phyloP scores from a whole-genome alignment of 192 early-diverging fungal genomes.

The Coemansia interrupta region DNA sequence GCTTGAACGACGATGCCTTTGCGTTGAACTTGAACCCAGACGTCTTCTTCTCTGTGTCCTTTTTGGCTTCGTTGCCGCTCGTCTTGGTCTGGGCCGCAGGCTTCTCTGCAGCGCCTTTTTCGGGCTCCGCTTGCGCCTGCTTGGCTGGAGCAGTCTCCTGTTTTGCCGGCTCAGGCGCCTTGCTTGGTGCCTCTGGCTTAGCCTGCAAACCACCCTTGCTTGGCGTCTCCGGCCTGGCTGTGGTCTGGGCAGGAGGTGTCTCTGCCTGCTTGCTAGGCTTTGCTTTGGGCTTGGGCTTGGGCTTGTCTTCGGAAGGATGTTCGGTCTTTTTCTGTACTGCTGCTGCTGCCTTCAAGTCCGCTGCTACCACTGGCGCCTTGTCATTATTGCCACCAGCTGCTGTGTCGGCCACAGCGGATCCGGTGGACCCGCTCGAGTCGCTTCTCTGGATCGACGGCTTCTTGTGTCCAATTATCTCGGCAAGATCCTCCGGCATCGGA shows the following conservation, averaged over 20 bases:
- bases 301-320: not conserved
- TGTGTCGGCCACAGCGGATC: conserved; percentile 7
- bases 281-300: not conserved
- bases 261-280: not conserved
- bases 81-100: not conserved
- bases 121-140: not conserved
- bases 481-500: conserved; percentile 78
- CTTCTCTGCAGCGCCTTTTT: conserved; percentile 2
- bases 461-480: conserved; percentile 67
- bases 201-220: not conserved
- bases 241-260: not conserved
- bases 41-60: conserved; percentile 20
- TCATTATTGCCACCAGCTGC: no score
- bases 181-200: not conserved
- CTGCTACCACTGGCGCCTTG: no score
- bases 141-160: not conserved
- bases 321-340: not conserved
- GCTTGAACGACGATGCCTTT: conserved; percentile 75
- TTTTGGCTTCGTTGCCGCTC: conserved; percentile 9
- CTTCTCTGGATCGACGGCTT: conserved; percentile 17
- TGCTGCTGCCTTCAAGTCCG: conserved; percentile 3
- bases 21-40: conserved; percentile 63
- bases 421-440: conserved; percentile 12
- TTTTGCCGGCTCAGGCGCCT: not conserved
- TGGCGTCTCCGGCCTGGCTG: not conserved